Evolutionary conservation across 1,284 basidiomycete species (phyloP).

Genomic region (Xerocomus amazonicus): DNA sequence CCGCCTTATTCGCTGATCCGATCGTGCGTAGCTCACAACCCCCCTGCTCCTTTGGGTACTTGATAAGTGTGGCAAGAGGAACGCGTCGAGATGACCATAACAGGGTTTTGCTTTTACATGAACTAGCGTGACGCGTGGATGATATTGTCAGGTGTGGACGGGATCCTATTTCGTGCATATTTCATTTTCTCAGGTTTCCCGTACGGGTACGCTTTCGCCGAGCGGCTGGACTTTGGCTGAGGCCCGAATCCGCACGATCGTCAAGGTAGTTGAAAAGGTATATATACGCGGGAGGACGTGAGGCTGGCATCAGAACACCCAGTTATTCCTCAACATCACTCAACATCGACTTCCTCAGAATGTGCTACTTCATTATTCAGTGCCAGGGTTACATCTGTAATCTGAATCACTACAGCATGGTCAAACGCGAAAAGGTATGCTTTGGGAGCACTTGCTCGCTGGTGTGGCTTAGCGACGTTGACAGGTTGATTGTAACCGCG

Average conservation of each 20-base stretch:
- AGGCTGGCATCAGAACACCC: conserved; percentile 2
- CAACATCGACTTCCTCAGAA: conserved; percentile 17
- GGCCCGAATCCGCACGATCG: conserved; percentile 4
- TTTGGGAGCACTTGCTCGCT: neutral
- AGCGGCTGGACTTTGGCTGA: conserved; percentile 1
- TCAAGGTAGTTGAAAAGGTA: conserved; percentile 16
- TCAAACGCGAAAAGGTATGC: conserved; percentile 38
- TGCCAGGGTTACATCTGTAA: conserved; percentile 36
- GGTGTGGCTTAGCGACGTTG: neutral
- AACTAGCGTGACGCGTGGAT: conserved; percentile 5
- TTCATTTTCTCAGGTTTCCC: conserved; percentile 18
- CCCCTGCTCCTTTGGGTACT: conserved; percentile 4
- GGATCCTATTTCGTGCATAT: conserved; percentile 13
- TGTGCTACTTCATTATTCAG: conserved; percentile 43
- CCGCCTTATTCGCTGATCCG: neutral
- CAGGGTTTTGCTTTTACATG: conserved; percentile 13
- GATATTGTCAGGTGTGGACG: conserved; percentile 2
- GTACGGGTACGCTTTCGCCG: conserved; percentile 5
- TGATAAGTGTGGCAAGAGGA: conserved; percentile 13
- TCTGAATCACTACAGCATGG: conserved; percentile 36
- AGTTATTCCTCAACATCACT: neutral
- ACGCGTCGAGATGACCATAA: conserved; percentile 6
- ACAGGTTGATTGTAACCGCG: conserved; percentile 46
- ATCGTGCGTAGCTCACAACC: conserved; percentile 4
- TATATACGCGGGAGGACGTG: conserved; percentile 18